phyloP scores from a whole-genome alignment of 2,329 filamentous ascomycete genomes.

The Xylaria sp. region DNA sequence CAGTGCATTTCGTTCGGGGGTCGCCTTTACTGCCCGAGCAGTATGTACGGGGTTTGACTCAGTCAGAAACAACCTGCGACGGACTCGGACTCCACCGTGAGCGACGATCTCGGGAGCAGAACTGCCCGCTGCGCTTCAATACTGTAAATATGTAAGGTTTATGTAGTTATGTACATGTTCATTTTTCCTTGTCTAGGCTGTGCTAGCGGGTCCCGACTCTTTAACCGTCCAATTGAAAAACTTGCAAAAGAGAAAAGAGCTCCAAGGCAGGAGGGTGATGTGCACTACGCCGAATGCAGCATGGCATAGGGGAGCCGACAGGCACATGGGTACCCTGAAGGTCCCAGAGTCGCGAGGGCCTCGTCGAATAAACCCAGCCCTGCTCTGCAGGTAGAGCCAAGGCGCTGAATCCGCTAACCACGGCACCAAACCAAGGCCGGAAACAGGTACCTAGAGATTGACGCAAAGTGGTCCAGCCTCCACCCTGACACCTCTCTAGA shows the following conservation, averaged over 20 bases:
- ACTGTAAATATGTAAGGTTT: no score
- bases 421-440: not conserved
- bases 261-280: not conserved
- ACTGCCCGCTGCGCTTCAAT: slow-evolving; percentile 15
- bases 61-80: not conserved
- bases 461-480: not conserved
- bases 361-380: slow-evolving; percentile 11
- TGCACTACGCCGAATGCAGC: not conserved
- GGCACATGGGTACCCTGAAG: no score
- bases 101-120: slow-evolving; percentile 28
- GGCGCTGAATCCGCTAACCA: slow-evolving; percentile 15
- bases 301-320: not conserved
- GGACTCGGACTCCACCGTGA: slow-evolving; percentile 7
- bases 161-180: not conserved
- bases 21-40: not conserved
- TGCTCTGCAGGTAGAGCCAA: slow-evolving; percentile 25
- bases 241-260: not conserved
- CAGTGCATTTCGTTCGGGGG: not conserved
- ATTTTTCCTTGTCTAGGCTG: not conserved
- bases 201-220: slow-evolving; percentile 10
- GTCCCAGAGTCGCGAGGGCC: slow-evolving; percentile 28
- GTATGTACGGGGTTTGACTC: not conserved
- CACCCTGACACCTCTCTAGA: not conserved
- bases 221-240: slow-evolving; percentile 12
- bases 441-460: not conserved